These are phyloP conservation scores for Talaromyces sp. DNA, from an alignment of 2,329 filamentous ascomycete genomes.

Conservation along the genomic window DNA sequence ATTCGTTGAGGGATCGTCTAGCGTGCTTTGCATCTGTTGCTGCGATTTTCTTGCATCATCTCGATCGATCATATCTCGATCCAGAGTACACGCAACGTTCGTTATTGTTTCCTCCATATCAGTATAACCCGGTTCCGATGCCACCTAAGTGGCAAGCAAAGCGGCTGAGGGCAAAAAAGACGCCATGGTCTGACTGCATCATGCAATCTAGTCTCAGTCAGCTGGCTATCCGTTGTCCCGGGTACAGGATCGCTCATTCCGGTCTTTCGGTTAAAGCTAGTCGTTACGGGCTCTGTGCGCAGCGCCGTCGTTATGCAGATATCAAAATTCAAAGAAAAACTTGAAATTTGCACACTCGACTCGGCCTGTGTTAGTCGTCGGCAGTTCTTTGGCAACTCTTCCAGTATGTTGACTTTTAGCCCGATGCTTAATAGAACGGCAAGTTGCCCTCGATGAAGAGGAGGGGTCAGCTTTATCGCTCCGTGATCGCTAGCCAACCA, in stretches of 20 bases:
- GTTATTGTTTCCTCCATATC: neutral
- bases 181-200: neutral
- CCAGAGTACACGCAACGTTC: neutral
- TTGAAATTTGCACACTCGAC: neutral
- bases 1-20: neutral
- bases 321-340: neutral
- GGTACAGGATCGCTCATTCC: neutral
- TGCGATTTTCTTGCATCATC: neutral
- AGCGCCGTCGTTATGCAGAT: neutral
- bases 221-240: neutral
- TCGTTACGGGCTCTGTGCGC: neutral
- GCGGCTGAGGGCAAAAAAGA: neutral
- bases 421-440: neutral
- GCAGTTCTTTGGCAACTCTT: neutral
- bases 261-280: neutral
- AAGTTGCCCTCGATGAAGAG: neutral
- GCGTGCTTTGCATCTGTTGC: neutral
- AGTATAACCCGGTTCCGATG: neutral
- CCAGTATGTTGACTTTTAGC: neutral
- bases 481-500: neutral
- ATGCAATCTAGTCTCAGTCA: neutral
- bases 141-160: neutral
- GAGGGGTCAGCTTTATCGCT: neutral
- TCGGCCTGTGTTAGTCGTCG: neutral
- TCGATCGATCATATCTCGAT: neutral